Conservation (phyloP, 352 stramenopile genomes). For the Halophytophthora batemanensis region DNA sequence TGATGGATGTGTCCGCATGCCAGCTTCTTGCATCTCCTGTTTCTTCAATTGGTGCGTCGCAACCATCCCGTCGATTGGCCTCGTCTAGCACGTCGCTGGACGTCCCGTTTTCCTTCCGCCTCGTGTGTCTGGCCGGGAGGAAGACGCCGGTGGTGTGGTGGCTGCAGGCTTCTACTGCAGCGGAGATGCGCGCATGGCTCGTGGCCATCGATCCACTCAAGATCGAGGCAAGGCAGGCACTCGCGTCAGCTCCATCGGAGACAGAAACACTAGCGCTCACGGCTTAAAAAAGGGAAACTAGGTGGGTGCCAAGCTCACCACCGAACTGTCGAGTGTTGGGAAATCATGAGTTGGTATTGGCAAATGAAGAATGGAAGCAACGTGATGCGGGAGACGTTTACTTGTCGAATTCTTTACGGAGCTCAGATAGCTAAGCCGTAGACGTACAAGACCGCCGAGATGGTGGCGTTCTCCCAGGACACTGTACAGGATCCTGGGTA, state of each 20-base stretch:
- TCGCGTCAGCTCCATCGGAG: slow-evolving; percentile 10
- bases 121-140: slow-evolving; percentile 48
- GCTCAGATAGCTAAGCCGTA: slow-evolving; percentile 58
- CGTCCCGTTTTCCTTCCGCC: slow-evolving; percentile 68
- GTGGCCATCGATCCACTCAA: slow-evolving; percentile 70
- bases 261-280: slow-evolving; percentile 28
- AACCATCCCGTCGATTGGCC: background rate
- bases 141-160: slow-evolving; percentile 71
- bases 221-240: slow-evolving; percentile 35
- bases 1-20: slow-evolving; percentile 69
- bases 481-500: slow-evolving; percentile 57
- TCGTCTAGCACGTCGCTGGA: background rate
- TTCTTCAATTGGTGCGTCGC: background rate
- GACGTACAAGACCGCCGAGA: slow-evolving; percentile 60
- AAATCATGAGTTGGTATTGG: too few species aligned
- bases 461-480: slow-evolving; percentile 74
- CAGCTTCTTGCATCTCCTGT: slow-evolving; percentile 46
- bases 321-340: background rate
- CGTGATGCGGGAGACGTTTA: background rate
- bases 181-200: slow-evolving; percentile 69
- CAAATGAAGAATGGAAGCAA: background rate
- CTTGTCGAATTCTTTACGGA: background rate
- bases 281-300: slow-evolving; percentile 15
- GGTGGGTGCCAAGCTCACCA: slow-evolving; percentile 1
- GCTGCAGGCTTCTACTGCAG: slow-evolving; percentile 62